phyloP scores from a whole-genome alignment of 2,329 filamentous ascomycete genomes.

The Beauveria australis region DNA sequence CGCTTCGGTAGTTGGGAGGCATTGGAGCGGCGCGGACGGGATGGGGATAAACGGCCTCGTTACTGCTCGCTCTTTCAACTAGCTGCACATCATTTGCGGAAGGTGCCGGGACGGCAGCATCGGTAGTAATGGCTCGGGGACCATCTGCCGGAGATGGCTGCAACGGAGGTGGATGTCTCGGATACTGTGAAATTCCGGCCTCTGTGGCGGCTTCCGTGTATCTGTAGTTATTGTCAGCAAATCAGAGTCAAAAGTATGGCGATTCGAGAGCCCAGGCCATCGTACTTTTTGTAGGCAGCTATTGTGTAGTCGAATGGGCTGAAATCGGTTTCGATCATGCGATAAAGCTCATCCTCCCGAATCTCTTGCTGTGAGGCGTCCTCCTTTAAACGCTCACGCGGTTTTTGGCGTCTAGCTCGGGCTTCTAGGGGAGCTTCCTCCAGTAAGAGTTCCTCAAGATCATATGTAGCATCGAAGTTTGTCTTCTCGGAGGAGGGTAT shows the following conservation, averaged over 20 bases:
- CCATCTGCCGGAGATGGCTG: conserved; percentile 10
- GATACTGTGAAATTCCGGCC: conserved; percentile 1
- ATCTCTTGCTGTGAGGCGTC: conserved; percentile 95
- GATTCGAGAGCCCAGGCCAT: conserved; percentile 23
- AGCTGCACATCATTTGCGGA: conserved; percentile 13
- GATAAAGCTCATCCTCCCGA: conserved; percentile 85
- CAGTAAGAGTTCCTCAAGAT: conserved; percentile 84
- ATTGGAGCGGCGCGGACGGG: conserved; percentile 25
- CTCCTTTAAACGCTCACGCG: conserved; percentile 80
- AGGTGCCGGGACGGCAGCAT: conserved; percentile 37
- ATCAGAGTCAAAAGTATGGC: conserved; percentile 15
- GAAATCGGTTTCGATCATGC: conserved; percentile 90
- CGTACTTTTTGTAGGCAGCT: conserved; percentile 67
- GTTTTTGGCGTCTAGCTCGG: conserved; percentile 85
- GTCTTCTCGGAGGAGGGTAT: conserved; percentile 94
- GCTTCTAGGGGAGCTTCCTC: conserved; percentile 95
- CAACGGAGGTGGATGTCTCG: neutral
- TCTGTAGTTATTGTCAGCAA: neutral
- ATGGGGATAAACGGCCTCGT: conserved; percentile 2
- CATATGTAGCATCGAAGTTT: conserved; percentile 97
- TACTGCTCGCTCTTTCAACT: neutral
- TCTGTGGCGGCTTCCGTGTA: conserved; percentile 8
- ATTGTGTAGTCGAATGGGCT: conserved; percentile 91
- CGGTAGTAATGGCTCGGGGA: conserved; percentile 43
- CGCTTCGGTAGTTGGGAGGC: conserved; percentile 38